phyloP scores from a whole-genome alignment of 208 protist genomes.

The Crithidia expoeki region DNA sequence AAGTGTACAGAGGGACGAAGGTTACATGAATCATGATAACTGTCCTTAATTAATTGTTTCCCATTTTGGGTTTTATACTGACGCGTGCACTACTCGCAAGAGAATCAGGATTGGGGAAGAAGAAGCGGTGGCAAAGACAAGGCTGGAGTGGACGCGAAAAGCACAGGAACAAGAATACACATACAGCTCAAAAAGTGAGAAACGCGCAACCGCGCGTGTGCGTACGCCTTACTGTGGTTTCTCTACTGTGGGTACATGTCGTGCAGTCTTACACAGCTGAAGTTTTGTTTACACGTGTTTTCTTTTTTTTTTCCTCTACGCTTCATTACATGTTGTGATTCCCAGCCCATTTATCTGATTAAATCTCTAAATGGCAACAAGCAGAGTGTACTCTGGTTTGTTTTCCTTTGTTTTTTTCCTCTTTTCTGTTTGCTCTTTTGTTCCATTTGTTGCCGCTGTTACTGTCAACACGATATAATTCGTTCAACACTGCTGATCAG shows the following conservation, averaged over 20 bases:
- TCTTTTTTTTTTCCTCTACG: neutral
- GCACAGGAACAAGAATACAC: neutral
- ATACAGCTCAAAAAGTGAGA: neutral
- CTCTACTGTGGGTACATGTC: neutral
- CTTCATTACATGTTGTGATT: constrained; percentile 2
- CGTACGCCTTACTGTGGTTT: neutral
- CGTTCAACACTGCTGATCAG: neutral
- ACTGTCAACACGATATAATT: neutral
- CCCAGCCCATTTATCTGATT: neutral
- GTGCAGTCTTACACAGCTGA: neutral
- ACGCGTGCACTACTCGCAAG: no score
- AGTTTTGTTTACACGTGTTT: neutral
- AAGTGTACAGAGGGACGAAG: neutral
- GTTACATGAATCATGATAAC: no score
- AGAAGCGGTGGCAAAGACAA: neutral
- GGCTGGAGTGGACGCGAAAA: neutral
- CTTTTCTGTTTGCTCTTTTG: constrained; percentile 3
- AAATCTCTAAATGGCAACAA: neutral
- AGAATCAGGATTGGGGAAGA: neutral
- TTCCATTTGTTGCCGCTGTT: constrained; percentile 1
- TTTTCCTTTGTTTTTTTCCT: constrained; percentile 1
- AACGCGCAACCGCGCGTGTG: neutral
- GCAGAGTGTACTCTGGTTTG: constrained; percentile 9
- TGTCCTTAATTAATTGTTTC: no score
- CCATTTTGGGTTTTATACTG: no score